Base-by-base conservation (phyloP, 1,284 basidiomycete genomes). In the Cystobasidium slooffiae region DNA sequence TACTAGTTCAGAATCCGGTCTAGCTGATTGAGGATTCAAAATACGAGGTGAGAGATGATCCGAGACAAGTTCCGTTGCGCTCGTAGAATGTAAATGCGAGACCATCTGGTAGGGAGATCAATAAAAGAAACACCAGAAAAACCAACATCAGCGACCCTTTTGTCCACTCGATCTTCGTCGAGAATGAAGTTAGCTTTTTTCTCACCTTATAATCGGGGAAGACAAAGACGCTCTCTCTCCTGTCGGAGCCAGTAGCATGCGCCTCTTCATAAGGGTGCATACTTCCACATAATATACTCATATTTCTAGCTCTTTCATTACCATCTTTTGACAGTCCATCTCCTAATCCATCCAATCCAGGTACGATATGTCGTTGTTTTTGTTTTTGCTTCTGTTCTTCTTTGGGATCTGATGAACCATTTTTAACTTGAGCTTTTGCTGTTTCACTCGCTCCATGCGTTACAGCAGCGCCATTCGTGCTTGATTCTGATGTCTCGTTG, bases 121-220 rank as follows among this genome's bases (percentile, higher is more conserved):
- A 18, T 16, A 37, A 6, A 59, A 43, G 10, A 31, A 2, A 14
- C 46, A 49, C 24, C n/a, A 63, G 43, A 9, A 31, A 61, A 7
- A 31, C 9, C 9, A 43, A 31, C 5, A 31, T 31, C 31, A 31
- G 31, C 31, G 31, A 31, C 2, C 31, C 31, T 5, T n/a, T 43
- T 39, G 12, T 10, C 31, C 39, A 43, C 24, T 12, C 16, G 24
- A 56, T 2, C 2, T 24, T 14, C 39, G 1, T 8, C 10, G 22
- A 56, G 5, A 88, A 86, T 59, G 87, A 85, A 85, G 43, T 87
- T 86, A 95, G 87, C 66, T 89, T 89, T 5, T 87, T 85, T 24
- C 53, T 24, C 24, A 93, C 85, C 78, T 89, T 93, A 85, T 90
- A 97, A 83, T 97, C 94, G 5, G 94, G 94, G 79, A 97, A 89